Conservation (phyloP, 495 filamentous ascomycete genomes). For the Xylaria longipes region DNA sequence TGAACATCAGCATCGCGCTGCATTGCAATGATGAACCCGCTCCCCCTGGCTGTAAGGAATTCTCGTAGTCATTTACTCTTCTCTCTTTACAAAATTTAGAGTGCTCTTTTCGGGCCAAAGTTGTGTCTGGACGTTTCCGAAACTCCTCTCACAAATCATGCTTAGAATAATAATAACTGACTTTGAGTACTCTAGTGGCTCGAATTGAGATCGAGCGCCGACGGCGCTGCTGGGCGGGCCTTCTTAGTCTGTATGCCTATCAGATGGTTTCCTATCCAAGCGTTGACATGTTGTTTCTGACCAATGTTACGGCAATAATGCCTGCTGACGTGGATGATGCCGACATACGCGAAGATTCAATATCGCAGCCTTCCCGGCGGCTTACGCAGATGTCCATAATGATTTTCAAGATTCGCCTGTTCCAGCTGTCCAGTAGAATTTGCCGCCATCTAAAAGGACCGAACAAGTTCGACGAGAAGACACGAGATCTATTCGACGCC, state of each 20-base stretch:
- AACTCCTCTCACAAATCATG: background rate
- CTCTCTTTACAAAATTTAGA: background rate
- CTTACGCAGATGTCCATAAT: conserved; percentile 59
- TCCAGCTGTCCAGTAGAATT: conserved; percentile 50
- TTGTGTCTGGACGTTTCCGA: background rate
- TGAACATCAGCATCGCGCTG: conserved; percentile 56
- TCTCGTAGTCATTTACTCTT: background rate
- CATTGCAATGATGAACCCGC: conserved; percentile 58
- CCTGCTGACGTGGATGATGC: conserved; percentile 54
- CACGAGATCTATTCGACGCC: conserved; percentile 44
- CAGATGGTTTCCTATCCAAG: conserved; percentile 48
- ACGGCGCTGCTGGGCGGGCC: conserved; percentile 53
- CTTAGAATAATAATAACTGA: background rate
- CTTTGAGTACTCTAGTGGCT: conserved; percentile 29
- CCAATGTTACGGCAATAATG: conserved; percentile 43
- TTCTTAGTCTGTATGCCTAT: conserved; percentile 53
- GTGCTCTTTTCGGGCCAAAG: background rate
- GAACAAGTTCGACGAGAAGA: conserved; percentile 36
- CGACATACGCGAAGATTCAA: conserved; percentile 47
- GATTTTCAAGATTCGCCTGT: conserved; percentile 51
- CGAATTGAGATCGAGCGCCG: conserved; percentile 55
- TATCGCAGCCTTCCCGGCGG: conserved; percentile 35
- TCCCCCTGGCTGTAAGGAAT: conserved; percentile 37
- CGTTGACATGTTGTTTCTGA: conserved; percentile 26
- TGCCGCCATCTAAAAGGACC: conserved; percentile 51